Conservation (phyloP, 2,329 filamentous ascomycete genomes). For the Alternaria hordeiaustralica region DNA sequence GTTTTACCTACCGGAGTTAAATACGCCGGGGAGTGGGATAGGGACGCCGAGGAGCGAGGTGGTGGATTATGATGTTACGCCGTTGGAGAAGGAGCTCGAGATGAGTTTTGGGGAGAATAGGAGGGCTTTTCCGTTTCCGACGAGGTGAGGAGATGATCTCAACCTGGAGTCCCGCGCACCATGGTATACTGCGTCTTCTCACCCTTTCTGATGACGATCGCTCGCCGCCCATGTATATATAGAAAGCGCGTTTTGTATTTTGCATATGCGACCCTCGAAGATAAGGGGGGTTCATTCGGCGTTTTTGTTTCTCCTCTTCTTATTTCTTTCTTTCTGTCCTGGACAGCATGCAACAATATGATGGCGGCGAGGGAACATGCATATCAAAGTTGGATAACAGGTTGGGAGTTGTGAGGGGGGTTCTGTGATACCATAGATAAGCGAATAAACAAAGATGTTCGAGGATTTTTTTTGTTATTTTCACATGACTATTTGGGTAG, state of each 20-base stretch:
- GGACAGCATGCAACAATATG: background rate
- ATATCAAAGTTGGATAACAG: background rate
- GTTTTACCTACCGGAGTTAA: background rate
- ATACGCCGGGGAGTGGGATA: background rate
- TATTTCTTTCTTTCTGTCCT: too few species aligned
- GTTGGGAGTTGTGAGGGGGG: background rate
- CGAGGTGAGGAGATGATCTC: background rate
- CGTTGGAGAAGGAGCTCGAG: constrained; percentile 40
- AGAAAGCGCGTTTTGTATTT: background rate
- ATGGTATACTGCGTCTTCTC: too few species aligned
- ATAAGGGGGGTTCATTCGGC: background rate
- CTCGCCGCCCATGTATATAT: background rate
- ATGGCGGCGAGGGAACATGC: background rate
- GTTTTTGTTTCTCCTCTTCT: background rate
- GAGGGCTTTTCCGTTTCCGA: constrained; percentile 14
- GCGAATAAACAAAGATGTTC: background rate
- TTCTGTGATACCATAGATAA: background rate
- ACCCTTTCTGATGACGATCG: background rate
- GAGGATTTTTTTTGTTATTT: too few species aligned
- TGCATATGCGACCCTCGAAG: background rate
- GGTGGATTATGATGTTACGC: constrained; percentile 22
- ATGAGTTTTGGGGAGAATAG: constrained; percentile 36
- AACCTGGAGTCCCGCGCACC: too few species aligned
- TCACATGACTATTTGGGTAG: too few species aligned
- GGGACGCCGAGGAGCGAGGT: constrained; percentile 11